Percentiles rank a stretch among this genome's conserved stretches.
Conservation (phyloP, 1,139 yeast species). For the Debaryomycetaceae sp. region DNA sequence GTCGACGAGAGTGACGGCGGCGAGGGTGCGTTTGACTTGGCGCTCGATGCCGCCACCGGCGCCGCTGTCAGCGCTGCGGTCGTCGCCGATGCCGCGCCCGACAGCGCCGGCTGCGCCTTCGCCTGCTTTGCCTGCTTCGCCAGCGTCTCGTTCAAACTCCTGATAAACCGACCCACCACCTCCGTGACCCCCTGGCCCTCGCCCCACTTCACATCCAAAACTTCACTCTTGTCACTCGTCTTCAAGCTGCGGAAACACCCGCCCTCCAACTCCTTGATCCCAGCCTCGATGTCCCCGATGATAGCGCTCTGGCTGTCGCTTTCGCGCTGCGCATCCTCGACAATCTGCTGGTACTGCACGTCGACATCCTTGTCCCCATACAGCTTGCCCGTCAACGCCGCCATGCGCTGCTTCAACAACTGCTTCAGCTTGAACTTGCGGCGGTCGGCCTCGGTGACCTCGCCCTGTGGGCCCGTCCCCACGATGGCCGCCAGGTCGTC, state of each 20-base stretch:
- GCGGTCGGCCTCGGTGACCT: constrained; percentile 75
- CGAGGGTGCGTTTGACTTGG: constrained; percentile 12
- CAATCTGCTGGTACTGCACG: constrained; percentile 50
- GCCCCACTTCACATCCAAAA: constrained; percentile 76
- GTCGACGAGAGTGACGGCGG: constrained; percentile 8
- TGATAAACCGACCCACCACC: constrained; percentile 62
- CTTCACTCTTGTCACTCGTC: constrained; percentile 41
- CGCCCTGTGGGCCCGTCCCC: constrained; percentile 86
- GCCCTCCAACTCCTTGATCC: constrained; percentile 67
- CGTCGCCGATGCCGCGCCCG: constrained; percentile 9
- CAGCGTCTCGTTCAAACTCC: constrained; percentile 37
- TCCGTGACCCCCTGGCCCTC: constrained; percentile 71
- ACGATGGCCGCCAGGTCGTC: constrained; percentile 47
- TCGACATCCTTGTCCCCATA: constrained; percentile 47
- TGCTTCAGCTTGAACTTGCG: constrained; percentile 78
- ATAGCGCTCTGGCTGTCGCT: constrained; percentile 51
- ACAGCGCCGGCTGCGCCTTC: constrained; percentile 5
- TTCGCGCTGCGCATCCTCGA: constrained; percentile 52
- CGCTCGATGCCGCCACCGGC: constrained; percentile 12
- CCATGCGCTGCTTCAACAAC: constrained; percentile 77
- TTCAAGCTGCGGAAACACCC: constrained; percentile 50
- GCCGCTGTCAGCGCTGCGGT: not conserved
- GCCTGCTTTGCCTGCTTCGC: constrained; percentile 2
- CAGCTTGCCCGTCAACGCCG: constrained; percentile 80
- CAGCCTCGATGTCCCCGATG: constrained; percentile 67